Evolutionary conservation across 129 eudicot species (phyloP).

Genomic region (Lactuca saligna): DNA sequence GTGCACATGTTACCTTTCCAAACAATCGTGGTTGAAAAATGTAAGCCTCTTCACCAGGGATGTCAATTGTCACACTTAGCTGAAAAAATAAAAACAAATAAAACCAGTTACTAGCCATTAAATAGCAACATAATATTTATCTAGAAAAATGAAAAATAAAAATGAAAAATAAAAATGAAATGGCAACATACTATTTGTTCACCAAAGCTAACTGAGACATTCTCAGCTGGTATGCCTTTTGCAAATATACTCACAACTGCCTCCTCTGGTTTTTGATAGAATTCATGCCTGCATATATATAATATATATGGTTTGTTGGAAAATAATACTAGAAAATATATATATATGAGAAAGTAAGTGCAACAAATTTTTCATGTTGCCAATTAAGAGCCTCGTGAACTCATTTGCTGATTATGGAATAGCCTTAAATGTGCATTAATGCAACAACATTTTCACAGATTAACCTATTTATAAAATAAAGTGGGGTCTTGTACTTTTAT

Average conservation of each 20-base stretch:
- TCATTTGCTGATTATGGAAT: not conserved
- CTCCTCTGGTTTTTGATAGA: slow-evolving; percentile 89
- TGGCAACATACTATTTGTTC: slow-evolving; percentile 71
- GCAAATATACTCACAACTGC: slow-evolving; percentile 84
- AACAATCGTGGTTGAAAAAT: slow-evolving; percentile 70
- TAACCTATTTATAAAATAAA: no score
- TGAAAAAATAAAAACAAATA: slow-evolving; percentile 27
- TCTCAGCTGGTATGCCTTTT: slow-evolving; percentile 64
- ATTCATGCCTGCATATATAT: slow-evolving; percentile 59
- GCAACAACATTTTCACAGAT: no score
- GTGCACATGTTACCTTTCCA: slow-evolving; percentile 54
- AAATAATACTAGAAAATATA: not conserved
- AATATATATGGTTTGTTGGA: slow-evolving; percentile 6
- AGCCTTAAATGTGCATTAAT: no score
- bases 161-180: slow-evolving; percentile 10
- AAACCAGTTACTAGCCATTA: slow-evolving; percentile 1
- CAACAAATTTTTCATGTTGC: no score
- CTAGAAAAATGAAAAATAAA: not conserved
- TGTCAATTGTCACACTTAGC: slow-evolving; percentile 73
- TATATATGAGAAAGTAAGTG: no score
- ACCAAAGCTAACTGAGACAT: slow-evolving; percentile 62
- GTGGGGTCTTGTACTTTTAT: no score
- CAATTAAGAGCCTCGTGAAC: not conserved
- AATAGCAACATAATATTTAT: not conserved
- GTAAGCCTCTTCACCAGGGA: slow-evolving; percentile 67